Percentiles rank a stretch among this genome's conserved stretches.
Conservation (phyloP, 768 basidiomycete species). For the Suillus weaverae region DNA sequence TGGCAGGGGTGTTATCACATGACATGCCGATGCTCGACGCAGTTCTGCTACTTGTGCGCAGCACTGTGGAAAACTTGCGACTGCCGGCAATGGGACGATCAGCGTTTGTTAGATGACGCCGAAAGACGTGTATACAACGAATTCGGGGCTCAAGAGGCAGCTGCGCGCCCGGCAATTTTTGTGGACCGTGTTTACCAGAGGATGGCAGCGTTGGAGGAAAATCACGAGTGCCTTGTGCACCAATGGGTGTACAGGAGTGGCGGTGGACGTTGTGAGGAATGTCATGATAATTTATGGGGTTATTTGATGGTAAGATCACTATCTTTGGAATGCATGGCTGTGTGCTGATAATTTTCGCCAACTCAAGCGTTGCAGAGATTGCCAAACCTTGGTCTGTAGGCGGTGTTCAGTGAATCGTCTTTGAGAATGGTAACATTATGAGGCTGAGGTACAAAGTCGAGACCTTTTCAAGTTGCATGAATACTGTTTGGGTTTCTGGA, state of each 20-base stretch:
- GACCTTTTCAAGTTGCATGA: background rate
- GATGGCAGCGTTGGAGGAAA: constrained; percentile 41
- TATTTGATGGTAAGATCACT: constrained; percentile 49
- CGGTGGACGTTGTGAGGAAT: constrained; percentile 47
- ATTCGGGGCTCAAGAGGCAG: constrained; percentile 18
- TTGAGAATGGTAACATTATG: background rate
- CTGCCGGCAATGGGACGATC: constrained; percentile 68
- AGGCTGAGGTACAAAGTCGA: background rate
- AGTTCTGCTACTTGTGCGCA: constrained; percentile 71
- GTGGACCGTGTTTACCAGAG: constrained; percentile 19
- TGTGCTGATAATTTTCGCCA: background rate
- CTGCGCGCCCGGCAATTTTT: constrained; percentile 17
- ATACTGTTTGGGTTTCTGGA: background rate
- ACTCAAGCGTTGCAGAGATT: constrained; percentile 22
- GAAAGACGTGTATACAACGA: constrained; percentile 25
- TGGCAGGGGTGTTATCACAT: constrained; percentile 63
- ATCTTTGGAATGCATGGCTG: background rate
- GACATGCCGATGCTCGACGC: constrained; percentile 46
- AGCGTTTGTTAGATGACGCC: constrained; percentile 30
- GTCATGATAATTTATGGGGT: constrained; percentile 35
- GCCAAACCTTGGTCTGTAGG: constrained; percentile 26
- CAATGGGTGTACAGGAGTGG: constrained; percentile 47
- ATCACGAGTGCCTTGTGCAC: constrained; percentile 55
- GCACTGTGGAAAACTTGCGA: constrained; percentile 59
- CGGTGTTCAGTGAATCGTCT: constrained; percentile 30